phyloP scores from a whole-genome alignment of 805 yeast species.

The Myxozyma kluyveri region DNA sequence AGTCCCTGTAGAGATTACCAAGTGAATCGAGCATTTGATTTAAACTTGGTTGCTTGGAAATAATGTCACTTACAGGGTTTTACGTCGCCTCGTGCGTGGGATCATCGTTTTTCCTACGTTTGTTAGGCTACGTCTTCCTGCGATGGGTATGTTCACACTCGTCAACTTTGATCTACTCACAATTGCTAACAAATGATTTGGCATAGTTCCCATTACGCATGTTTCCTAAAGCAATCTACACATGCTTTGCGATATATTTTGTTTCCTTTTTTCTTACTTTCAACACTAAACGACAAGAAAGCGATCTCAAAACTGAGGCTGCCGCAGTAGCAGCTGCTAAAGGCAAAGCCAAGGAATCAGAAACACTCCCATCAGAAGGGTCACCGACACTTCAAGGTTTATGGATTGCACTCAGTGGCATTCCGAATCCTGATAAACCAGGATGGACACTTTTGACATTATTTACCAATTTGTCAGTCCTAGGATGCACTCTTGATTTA shows the following conservation, averaged over 20 bases:
- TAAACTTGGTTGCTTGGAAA: no score
- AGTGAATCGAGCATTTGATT: no score
- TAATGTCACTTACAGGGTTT: no score
- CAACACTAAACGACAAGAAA: not conserved
- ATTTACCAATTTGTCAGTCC: conserved; percentile 8
- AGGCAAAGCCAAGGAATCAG: not conserved
- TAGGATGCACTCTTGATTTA: conserved; percentile 16
- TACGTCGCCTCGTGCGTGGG: conserved; percentile 2
- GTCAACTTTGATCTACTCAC: not conserved
- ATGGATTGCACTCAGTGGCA: conserved; percentile 6
- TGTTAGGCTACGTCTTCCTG: conserved; percentile 18
- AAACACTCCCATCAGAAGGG: not conserved
- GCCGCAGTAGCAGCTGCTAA: conserved; percentile 1
- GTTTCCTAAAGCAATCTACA: conserved; percentile 14
- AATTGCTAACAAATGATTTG: not conserved
- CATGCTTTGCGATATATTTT: conserved; percentile 8
- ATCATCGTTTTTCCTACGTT: conserved; percentile 6
- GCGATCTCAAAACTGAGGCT: not conserved
- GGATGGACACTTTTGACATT: conserved; percentile 5
- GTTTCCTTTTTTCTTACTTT: not conserved
- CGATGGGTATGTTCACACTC: conserved; percentile 19
- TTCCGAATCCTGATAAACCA: conserved; percentile 8
- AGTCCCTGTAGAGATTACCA: no score
- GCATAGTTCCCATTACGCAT: conserved; percentile 16
- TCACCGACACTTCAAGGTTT: not conserved